A percentile compares a stretch with the other conserved stretches of the same genome.
Conservation (phyloP, 1,284 basidiomycete genomes). For the Nidula niveotomentosa region DNA sequence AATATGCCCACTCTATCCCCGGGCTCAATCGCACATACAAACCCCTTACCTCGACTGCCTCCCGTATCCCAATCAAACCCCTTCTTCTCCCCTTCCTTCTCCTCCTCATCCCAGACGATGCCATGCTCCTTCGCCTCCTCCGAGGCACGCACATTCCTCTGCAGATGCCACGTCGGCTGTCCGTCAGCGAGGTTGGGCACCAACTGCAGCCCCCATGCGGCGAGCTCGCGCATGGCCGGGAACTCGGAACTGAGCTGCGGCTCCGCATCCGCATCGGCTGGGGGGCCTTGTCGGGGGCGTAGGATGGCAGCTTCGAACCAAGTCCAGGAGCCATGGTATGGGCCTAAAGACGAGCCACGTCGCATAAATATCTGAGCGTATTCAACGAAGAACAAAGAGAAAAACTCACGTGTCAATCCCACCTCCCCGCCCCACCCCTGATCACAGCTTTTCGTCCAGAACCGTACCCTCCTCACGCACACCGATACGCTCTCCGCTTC, state of each 20-base stretch:
- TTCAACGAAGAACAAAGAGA: background rate
- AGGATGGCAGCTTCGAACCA: background rate
- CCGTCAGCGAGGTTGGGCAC: background rate
- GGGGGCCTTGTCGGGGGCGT: too few relatives aligned
- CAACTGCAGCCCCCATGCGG: background rate
- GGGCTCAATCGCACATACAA: background rate
- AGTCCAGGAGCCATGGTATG: background rate
- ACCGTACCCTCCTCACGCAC: background rate
- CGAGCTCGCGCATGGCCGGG: background rate
- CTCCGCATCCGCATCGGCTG: constrained; percentile 13
- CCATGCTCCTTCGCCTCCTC: background rate
- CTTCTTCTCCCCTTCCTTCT: background rate
- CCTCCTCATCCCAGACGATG: background rate
- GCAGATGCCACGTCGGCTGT: background rate
- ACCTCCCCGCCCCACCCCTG: background rate
- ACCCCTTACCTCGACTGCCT: background rate
- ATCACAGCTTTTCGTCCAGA: background rate
- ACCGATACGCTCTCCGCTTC: background rate
- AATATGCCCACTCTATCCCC: background rate
- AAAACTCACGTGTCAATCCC: background rate
- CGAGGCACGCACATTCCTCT: background rate
- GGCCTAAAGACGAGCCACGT: background rate
- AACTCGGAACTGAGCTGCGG: background rate
- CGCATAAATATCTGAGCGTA: background rate
- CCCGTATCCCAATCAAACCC: background rate